Evolutionary conservation across 768 basidiomycete genomes (phyloP).

Genomic region (Pleurotus ostreatus): DNA sequence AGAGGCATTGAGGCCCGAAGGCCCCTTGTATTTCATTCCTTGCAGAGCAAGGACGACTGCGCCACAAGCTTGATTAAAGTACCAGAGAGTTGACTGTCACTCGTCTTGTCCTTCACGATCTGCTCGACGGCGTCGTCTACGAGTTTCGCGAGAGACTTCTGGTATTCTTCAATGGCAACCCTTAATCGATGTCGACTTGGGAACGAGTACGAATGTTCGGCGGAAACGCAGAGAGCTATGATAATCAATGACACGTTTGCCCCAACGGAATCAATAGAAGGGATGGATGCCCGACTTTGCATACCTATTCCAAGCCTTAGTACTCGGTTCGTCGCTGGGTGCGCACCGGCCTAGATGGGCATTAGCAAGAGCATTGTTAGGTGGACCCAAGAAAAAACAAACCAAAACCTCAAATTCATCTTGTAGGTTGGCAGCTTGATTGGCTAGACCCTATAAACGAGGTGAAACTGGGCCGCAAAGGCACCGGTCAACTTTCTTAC

Average conservation of each 20-base stretch:
- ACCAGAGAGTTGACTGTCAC: background rate
- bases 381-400: background rate
- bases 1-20: no score
- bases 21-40: no score
- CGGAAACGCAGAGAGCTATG: background rate
- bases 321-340: background rate
- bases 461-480: background rate
- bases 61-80: background rate
- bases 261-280: no score
- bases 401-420: background rate
- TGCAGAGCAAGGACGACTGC: background rate
- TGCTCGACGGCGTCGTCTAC: background rate
- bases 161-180: background rate
- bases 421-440: background rate
- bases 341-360: background rate
- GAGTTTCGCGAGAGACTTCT: background rate
- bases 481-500: background rate
- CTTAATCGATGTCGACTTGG: background rate
- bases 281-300: background rate
- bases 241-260: no score
- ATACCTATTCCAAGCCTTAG: background rate
- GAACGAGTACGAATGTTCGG: background rate
- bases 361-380: background rate
- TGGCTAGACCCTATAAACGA: background rate
- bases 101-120: background rate